Evolutionary conservation across 2,329 filamentous ascomycete genomes (phyloP).

Genomic region (Thelonectria blattea): DNA sequence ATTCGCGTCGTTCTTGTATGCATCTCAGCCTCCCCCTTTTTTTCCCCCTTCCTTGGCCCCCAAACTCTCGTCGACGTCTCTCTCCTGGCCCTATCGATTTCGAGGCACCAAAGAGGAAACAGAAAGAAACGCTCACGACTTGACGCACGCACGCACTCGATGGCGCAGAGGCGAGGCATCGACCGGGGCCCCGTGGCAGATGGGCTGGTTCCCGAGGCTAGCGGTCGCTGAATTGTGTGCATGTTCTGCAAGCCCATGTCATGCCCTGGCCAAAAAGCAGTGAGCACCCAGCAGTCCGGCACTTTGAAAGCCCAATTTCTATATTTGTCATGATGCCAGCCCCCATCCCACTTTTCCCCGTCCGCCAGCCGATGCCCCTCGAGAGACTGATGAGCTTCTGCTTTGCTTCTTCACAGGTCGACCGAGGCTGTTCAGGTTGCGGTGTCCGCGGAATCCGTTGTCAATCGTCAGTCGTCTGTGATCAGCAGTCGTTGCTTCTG

Average conservation of each 20-base stretch:
- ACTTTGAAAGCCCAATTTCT: neutral
- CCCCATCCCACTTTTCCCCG: neutral
- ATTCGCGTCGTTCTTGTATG: neutral
- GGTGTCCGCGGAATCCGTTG: neutral
- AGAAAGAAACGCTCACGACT: neutral
- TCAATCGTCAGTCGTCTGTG: neutral
- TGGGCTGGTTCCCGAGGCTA: neutral
- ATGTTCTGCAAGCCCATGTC: neutral
- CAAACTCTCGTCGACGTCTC: too few relatives aligned
- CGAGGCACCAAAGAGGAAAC: too few relatives aligned
- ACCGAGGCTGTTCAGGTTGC: neutral
- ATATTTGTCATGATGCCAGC: neutral
- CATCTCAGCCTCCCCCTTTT: neutral
- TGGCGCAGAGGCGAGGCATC: too few relatives aligned
- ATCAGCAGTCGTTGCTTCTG: neutral
- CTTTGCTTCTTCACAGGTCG: neutral
- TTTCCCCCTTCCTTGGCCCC: too few relatives aligned
- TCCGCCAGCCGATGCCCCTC: neutral
- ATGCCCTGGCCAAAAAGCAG: too few relatives aligned
- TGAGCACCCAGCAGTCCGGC: neutral
- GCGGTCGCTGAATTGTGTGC: neutral
- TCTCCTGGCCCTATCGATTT: too few relatives aligned
- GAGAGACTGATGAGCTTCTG: neutral
- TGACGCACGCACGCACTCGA: too few relatives aligned
- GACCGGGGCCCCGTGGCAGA: neutral